Conservation (phyloP, 371 early-diverging fungal genomes). For the Zopfochytrium polystomum region DNA sequence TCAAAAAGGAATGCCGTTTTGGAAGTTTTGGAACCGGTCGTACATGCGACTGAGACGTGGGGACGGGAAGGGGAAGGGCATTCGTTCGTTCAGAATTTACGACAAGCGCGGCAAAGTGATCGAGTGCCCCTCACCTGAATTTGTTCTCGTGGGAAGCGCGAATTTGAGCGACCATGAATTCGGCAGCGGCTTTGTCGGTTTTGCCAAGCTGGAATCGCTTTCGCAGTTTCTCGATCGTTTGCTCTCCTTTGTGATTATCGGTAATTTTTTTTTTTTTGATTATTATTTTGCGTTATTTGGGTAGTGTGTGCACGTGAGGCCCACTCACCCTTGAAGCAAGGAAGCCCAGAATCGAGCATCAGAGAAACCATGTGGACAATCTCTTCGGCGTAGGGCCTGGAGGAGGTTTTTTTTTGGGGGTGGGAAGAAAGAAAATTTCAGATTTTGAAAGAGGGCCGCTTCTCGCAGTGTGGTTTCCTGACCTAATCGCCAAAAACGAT, state of each 20-base stretch:
- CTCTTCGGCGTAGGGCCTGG: constrained; percentile 87
- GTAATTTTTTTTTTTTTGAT: too few species aligned
- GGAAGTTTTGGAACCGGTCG: constrained; percentile 61
- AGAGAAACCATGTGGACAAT: constrained; percentile 86
- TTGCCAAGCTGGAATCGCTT: constrained; percentile 89
- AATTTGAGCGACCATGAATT: constrained; percentile 90
- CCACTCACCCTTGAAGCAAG: constrained; percentile 89
- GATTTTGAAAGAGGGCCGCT: background rate
- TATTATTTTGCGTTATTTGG: constrained; percentile 35
- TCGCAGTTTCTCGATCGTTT: constrained; percentile 81
- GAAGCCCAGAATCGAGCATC: constrained; percentile 95
- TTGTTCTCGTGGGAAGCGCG: constrained; percentile 86
- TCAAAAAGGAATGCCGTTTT: constrained; percentile 58
- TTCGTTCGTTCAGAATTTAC: background rate
- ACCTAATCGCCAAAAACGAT: constrained; percentile 82
- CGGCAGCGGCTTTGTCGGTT: constrained; percentile 87
- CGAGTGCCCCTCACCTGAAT: constrained; percentile 28
- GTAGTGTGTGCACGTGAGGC: background rate
- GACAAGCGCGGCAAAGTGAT: background rate
- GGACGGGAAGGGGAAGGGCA: background rate
- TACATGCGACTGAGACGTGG: constrained; percentile 48
- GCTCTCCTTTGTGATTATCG: constrained; percentile 52
- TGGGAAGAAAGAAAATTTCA: background rate
- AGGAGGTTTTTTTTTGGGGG: constrained; percentile 10
- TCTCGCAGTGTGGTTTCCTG: too few species aligned